Base-by-base conservation (phyloP, 2,329 filamentous ascomycete genomes). In the Fusarium sp. region DNA sequence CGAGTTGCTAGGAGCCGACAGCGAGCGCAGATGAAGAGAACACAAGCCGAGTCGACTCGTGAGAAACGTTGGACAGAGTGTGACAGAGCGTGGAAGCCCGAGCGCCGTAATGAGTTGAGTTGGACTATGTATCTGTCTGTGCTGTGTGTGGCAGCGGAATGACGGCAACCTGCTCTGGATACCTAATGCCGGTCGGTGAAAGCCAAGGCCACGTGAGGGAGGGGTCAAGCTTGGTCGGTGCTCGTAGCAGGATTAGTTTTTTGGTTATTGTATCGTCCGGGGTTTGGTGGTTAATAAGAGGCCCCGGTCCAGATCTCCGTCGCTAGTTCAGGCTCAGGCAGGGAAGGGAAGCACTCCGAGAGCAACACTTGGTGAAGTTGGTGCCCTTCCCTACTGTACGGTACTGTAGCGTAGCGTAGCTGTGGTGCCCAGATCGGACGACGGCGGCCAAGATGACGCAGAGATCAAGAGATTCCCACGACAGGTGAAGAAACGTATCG, bases 171-270 rank as follows among this genome's bases (percentile, higher is more conserved):
- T 60, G 51, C 58, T 49, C 51, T 49, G 55, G 50, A 53, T 33
- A 38, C 23, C 44, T 54, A 60, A 54, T 60, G 49, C 58, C 18
- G 44, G 38, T 55, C 18, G 51, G 50, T 44, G 55, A 42, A 58
- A 64, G 65, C 65, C 64, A 69, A 60, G 69, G 61, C 71, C 73
- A 74, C 73, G 73, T 75, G 73, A 75, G 73, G 56, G 72, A 70
- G 72, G 72, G 72, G 72, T 65, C 62, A 53, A 74, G 46, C 61
- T 68, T 70, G 64, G 67, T 51, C 58, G 58, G 65, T 59, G 42
- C 60, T 67, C 55, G 55, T 50, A 50, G 46, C 58, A 68, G 64
- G 61, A 62, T 58, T 49, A 63, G 56, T 53, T 33, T 57, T 58
- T 38, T 58, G 53, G 60, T 61, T 38, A 13, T 59, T 40, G 49